Conservation (phyloP, 2,329 filamentous ascomycete genomes). For the Trichophyton benhamiae region DNA sequence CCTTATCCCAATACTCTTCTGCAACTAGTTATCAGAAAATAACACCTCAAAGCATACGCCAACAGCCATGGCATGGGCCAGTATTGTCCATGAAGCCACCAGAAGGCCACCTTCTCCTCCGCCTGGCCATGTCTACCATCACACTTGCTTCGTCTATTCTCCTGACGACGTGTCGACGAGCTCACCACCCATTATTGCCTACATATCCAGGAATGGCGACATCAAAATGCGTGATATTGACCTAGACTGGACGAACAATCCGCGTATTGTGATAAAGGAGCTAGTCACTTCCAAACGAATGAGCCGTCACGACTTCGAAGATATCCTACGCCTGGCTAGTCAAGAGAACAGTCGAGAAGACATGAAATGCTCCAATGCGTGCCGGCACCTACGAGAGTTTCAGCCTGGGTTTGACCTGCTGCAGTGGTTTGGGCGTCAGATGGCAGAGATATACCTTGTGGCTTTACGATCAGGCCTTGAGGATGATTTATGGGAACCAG, state of each 20-base stretch:
- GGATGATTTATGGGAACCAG: neutral
- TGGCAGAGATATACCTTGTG: slow-evolving; percentile 2
- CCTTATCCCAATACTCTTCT: too few relatives aligned
- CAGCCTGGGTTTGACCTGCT: neutral
- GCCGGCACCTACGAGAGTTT: neutral
- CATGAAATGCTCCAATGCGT: neutral
- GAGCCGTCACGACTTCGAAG: neutral
- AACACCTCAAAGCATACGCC: too few relatives aligned
- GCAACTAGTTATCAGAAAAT: too few relatives aligned
- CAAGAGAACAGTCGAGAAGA: neutral
- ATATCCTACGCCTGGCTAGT: neutral
- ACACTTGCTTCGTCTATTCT: slow-evolving; percentile 1
- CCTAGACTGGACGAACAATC: slow-evolving; percentile 1
- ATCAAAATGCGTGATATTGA: neutral
- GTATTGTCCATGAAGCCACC: slow-evolving; percentile 1
- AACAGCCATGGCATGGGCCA: neutral
- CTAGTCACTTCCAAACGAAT: neutral
- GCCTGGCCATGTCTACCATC: neutral
- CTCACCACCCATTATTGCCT: slow-evolving; percentile 1
- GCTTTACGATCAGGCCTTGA: neutral
- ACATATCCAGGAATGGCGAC: neutral
- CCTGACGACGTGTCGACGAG: neutral
- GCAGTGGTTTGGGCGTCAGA: neutral
- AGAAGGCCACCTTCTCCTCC: neutral
- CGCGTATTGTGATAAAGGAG: neutral